Conservation (phyloP, 495 filamentous ascomycete genomes). For the Extremus antarcticus region DNA sequence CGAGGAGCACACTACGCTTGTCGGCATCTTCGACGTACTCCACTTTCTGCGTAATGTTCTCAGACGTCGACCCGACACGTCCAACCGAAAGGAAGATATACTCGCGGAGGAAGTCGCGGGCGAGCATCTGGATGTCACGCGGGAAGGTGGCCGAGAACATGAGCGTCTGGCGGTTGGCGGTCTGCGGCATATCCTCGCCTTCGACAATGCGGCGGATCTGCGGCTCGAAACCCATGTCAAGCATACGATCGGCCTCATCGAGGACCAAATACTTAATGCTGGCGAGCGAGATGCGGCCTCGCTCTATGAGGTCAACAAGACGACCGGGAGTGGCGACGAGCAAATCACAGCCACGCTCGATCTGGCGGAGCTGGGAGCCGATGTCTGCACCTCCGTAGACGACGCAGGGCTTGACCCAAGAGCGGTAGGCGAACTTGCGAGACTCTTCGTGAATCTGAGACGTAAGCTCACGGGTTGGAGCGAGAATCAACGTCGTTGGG, state of each 20-base stretch:
- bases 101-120: constrained; percentile 93
- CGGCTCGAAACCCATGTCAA: constrained; percentile 99
- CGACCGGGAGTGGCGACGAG: constrained; percentile 94
- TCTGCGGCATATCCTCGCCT: constrained; percentile 90
- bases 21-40: constrained; percentile 95
- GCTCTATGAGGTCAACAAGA: constrained; percentile 94
- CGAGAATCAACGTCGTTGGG: constrained; percentile 88
- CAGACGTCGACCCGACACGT: constrained; percentile 97
- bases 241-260: constrained; percentile 98
- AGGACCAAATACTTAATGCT: constrained; percentile 99
- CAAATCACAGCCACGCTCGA: constrained; percentile 95
- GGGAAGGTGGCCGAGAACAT: constrained; percentile 99
- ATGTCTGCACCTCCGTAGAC: constrained; percentile 99
- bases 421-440: constrained; percentile 96
- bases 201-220: constrained; percentile 98
- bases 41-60: constrained; percentile 98
- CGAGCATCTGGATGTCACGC: constrained; percentile 97
- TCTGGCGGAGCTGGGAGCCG: constrained; percentile 88
- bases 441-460: constrained; percentile 98
- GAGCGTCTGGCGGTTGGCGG: constrained; percentile 82
- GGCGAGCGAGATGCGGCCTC: constrained; percentile 87
- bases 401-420: constrained; percentile 95
- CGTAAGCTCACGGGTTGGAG: constrained; percentile 92
- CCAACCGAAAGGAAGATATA: constrained; percentile 98
- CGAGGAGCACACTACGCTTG: constrained; percentile 93